phyloP scores from a whole-genome alignment of 768 basidiomycete genomes.

The Psilocybe azurescens region DNA sequence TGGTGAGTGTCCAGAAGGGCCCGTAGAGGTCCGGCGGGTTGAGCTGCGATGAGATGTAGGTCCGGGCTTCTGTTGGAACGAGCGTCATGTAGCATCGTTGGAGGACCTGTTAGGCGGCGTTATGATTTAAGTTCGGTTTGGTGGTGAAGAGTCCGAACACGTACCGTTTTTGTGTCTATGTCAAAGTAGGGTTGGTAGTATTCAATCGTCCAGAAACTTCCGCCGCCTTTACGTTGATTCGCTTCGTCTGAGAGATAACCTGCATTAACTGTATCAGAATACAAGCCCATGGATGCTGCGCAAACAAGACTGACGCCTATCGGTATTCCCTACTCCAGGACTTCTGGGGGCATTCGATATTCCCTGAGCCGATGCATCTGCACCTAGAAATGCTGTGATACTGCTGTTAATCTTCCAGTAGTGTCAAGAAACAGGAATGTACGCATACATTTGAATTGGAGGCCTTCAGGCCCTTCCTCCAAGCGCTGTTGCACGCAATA shows the following conservation, averaged over 20 bases:
- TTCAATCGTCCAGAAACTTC: too few species aligned
- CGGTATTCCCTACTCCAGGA: constrained; percentile 46
- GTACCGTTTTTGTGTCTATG: constrained; percentile 56
- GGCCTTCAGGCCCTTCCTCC: too few species aligned
- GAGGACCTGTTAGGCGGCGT: constrained; percentile 38
- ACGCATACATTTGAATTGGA: constrained; percentile 69
- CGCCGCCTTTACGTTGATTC: constrained; percentile 42
- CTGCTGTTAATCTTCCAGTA: neutral
- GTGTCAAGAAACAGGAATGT: neutral
- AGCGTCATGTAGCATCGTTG: constrained; percentile 79
- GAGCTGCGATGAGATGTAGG: constrained; percentile 67
- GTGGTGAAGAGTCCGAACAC: too few species aligned
- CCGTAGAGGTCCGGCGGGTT: constrained; percentile 40
- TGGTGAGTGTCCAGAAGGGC: constrained; percentile 93
- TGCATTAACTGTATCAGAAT: constrained; percentile 28
- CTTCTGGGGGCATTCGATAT: constrained; percentile 26
- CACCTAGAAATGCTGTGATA: constrained; percentile 60
- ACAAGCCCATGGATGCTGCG: neutral
- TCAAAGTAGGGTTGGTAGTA: too few species aligned
- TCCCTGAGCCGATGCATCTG: constrained; percentile 39
- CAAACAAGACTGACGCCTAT: constrained; percentile 46
- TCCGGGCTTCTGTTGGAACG: constrained; percentile 46
- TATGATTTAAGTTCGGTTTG: too few species aligned
- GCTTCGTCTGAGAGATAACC: constrained; percentile 69
- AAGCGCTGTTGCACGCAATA: constrained; percentile 23